Base-by-base conservation (phyloP, 75 land plant genomes). In the Ceratopteris richardii region DNA sequence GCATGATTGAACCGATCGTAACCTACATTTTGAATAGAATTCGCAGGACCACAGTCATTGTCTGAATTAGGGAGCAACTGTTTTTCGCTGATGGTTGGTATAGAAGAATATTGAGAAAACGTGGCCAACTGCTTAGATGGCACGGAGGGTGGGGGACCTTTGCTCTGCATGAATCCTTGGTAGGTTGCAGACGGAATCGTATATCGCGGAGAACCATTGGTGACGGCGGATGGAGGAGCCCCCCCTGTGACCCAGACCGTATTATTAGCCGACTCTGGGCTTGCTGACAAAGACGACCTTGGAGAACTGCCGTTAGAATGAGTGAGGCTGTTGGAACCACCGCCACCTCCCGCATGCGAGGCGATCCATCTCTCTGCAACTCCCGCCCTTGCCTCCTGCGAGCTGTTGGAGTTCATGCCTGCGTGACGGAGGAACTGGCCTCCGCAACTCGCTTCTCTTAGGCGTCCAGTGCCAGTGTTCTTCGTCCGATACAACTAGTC, bases 351-450 rank as follows among this genome's bases (percentile, higher is more conserved):
- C 22, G 76, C 76, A 14, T 73, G 76, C 1, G 70, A 60, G 11
- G 76, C 51, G 22, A 73, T 73, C 76, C 76, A 73, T 54, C 76
- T 31, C 44, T 73, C 76, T 12, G 76, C 76, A 20, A 66, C 76
- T 2, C 74, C 73, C 20, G 73, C 73, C 25, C 66, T 40, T 2
- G 61, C 66, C 30, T 70, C 73, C 39, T 52, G 54, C 28, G 37
- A 33, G 37, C 37, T 33, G 37, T 33, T 33, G n/a, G n/a, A n/a
- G 37, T 33, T 33, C 37, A 33, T 33, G 3, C 9, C 37, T 33
- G n/a, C n/a, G n/a, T n/a, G n/a, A n/a, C n/a, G n/a, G n/a, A n/a
- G n/a, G n/a, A n/a, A n/a, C n/a, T n/a, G n/a, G n/a, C n/a, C n/a
- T n/a, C n/a, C n/a, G n/a, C n/a, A n/a, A n/a, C 37, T 33, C 37